Conservation (phyloP, 768 basidiomycete genomes). For the Leccinum disarticulatum region DNA sequence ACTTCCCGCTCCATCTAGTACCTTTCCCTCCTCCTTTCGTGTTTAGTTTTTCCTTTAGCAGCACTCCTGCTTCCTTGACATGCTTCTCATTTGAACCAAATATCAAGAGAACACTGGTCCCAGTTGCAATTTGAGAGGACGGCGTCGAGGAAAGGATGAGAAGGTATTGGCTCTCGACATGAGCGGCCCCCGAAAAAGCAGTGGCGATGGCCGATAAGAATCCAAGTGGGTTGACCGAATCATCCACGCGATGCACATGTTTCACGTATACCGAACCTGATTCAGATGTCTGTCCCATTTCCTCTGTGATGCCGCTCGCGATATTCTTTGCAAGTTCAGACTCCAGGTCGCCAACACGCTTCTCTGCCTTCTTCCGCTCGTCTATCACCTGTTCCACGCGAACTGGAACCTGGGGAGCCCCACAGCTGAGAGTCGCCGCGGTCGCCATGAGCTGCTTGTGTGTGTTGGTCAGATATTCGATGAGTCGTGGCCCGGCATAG, state of each 20-base stretch:
- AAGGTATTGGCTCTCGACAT: slow-evolving; percentile 36
- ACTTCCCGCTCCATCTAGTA: slow-evolving; percentile 73
- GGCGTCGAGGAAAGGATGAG: slow-evolving; percentile 64
- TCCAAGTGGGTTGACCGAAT: slow-evolving; percentile 54
- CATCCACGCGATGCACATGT: slow-evolving; percentile 61
- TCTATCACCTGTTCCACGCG: slow-evolving; percentile 67
- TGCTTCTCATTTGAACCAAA: slow-evolving; percentile 58
- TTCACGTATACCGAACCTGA: slow-evolving; percentile 37
- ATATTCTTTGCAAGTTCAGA: slow-evolving; percentile 55
- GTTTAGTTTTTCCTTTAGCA: slow-evolving; percentile 52
- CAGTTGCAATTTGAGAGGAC: slow-evolving; percentile 49
- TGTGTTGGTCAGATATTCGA: slow-evolving; percentile 56
- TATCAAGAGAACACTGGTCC: slow-evolving; percentile 56
- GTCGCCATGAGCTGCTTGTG: slow-evolving; percentile 56
- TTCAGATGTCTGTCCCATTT: slow-evolving; percentile 30
- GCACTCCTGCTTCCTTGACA: slow-evolving; percentile 60
- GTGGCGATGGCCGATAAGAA: slow-evolving; percentile 60
- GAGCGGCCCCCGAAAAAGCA: slow-evolving; percentile 37
- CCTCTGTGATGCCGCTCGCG: slow-evolving; percentile 41
- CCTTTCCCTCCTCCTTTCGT: slow-evolving; percentile 83
- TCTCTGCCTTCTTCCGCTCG: slow-evolving; percentile 64
- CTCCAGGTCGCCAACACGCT: slow-evolving; percentile 69
- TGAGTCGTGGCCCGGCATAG: slow-evolving; percentile 75
- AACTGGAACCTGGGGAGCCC: slow-evolving; percentile 62
- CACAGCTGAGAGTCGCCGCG: slow-evolving; percentile 65